These are phyloP conservation scores for Nemania sp. DNA, from an alignment of 2,329 filamentous ascomycete species.

Conservation along the genomic window DNA sequence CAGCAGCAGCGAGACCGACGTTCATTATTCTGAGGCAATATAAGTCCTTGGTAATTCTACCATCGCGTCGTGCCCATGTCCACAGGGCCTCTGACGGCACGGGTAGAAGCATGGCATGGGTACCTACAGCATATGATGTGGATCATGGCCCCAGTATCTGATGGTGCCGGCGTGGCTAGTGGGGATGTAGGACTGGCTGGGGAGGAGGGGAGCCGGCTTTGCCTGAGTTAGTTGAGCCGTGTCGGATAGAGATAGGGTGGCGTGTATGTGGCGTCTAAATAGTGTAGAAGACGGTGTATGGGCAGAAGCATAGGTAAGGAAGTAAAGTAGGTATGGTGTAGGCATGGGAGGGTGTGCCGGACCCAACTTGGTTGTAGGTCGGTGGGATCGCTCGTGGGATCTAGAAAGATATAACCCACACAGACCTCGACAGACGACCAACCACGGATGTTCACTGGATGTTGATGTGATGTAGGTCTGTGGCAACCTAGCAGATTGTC, in stretches of 20 bases:
- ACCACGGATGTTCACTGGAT: not conserved
- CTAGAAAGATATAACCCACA: not conserved
- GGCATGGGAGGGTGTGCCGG: too few relatives aligned
- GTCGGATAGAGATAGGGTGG: conserved; percentile 1
- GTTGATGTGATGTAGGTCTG: not conserved
- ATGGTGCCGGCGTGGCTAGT: conserved; percentile 21
- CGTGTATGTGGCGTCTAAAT: not conserved
- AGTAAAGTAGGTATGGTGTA: not conserved
- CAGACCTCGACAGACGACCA: conserved; percentile 1
- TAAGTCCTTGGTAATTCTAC: conserved; percentile 7
- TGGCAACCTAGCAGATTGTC: not conserved
- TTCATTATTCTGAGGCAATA: conserved; percentile 8
- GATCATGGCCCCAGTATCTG: conserved; percentile 17
- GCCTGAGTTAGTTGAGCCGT: conserved; percentile 3
- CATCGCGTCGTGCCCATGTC: conserved; percentile 7
- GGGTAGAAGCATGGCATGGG: conserved; percentile 24
- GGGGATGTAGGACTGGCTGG: conserved; percentile 2
- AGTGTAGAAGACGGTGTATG: not conserved
- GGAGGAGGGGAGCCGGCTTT: not conserved
- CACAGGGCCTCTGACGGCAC: conserved; percentile 14
- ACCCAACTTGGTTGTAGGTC: too few relatives aligned
- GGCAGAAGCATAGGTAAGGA: not conserved
- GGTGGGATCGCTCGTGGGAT: not conserved
- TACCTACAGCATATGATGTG: conserved; percentile 7
- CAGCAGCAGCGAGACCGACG: conserved; percentile 10